These are phyloP conservation scores for Pichia sp. DNA, from an alignment of 1,139 yeast species.

Conservation along the genomic window DNA sequence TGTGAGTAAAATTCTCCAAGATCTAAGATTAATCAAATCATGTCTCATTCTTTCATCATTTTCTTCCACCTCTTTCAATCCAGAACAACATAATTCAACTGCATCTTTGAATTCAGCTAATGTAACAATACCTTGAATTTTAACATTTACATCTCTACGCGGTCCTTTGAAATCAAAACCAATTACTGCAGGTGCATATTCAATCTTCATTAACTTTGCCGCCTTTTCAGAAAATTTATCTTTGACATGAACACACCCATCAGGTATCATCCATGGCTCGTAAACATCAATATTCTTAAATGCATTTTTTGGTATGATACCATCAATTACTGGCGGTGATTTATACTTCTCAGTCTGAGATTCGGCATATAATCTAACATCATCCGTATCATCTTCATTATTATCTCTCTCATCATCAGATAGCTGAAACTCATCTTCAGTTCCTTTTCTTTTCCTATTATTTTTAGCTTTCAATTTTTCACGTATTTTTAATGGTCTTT, in stretches of 20 bases:
- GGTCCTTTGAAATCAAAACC: conserved; percentile 64
- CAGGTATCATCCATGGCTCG: conserved; percentile 73
- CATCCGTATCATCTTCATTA: conserved; percentile 34
- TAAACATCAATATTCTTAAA: conserved; percentile 82
- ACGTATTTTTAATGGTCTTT: conserved; percentile 49
- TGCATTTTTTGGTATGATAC: conserved; percentile 64
- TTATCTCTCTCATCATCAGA: conserved; percentile 35
- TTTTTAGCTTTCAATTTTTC: conserved; percentile 15
- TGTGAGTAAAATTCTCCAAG: conserved; percentile 69
- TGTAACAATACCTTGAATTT: conserved; percentile 71
- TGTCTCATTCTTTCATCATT: conserved; percentile 41
- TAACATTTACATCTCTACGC: conserved; percentile 51
- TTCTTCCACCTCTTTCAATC: conserved; percentile 47
- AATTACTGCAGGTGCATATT: conserved; percentile 80
- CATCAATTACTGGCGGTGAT: conserved; percentile 62
- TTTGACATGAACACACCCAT: conserved; percentile 61
- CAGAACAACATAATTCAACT: conserved; percentile 47
- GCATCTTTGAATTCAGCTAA: conserved; percentile 63
- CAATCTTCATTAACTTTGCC: conserved; percentile 61
- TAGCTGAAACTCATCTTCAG: conserved; percentile 27
- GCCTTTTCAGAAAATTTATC: conserved; percentile 57
- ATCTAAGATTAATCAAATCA: conserved; percentile 48
- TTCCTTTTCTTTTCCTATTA: conserved; percentile 8
- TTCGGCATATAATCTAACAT: conserved; percentile 58
- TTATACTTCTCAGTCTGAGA: conserved; percentile 66